These are phyloP conservation scores for Dispira parvispora DNA, from an alignment of 192 early-diverging fungal species.

Conservation along the genomic window DNA sequence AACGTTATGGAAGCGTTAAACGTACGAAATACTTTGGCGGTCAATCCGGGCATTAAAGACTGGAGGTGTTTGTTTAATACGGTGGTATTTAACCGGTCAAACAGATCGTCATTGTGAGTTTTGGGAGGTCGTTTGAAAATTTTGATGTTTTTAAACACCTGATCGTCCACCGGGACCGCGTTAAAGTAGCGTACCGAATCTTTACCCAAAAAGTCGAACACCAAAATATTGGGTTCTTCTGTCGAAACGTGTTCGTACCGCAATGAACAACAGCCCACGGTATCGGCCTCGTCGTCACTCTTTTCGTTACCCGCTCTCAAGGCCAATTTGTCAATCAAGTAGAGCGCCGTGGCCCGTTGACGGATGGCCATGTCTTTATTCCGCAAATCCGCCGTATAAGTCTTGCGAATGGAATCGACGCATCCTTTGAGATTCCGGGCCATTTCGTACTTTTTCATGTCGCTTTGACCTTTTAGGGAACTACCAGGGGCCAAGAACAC, in stretches of 20 bases:
- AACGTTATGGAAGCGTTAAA: conserved; percentile 91
- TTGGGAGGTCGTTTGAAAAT: conserved; percentile 77
- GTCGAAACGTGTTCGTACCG: conserved; percentile 81
- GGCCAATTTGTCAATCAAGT: conserved; percentile 86
- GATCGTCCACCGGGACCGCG: conserved; percentile 60
- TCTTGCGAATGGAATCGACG: conserved; percentile 47
- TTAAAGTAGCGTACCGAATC: conserved; percentile 93
- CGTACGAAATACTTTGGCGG: conserved; percentile 98
- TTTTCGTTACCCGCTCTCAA: conserved; percentile 97
- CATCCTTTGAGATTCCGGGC: conserved; percentile 66
- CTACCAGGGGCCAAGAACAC: conserved; percentile 86
- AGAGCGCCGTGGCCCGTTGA: conserved; percentile 86
- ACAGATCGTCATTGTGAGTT: conserved; percentile 56
- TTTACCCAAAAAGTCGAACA: conserved; percentile 95
- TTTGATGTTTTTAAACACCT: conserved; percentile 86
- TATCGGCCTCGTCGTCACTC: conserved; percentile 94
- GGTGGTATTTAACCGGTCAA: conserved; percentile 79
- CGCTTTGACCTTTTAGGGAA: conserved; percentile 90
- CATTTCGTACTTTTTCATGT: conserved; percentile 91
- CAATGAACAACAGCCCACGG: conserved; percentile 95
- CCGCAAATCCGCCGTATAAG: conserved; percentile 66
- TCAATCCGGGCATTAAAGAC: conserved; percentile 74
- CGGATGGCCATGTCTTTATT: conserved; percentile 64
- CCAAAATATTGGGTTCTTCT: conserved; percentile 64
- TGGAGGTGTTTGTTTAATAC: conserved; percentile 79